phyloP scores from a whole-genome alignment of 805 yeast genomes.

The Kuraishia capsulata region DNA sequence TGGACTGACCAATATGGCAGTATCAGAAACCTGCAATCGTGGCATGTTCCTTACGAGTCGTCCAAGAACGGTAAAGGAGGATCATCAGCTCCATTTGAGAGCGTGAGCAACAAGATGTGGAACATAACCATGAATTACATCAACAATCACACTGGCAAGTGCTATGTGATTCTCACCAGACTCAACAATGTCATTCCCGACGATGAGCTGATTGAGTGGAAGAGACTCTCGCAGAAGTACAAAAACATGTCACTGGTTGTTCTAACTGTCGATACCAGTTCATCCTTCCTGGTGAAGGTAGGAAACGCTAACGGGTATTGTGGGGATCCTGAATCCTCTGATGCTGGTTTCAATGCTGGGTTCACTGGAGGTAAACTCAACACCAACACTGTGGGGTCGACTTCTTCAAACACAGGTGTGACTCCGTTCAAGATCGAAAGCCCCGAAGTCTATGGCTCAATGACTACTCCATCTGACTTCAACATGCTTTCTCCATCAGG shows the following conservation, averaged over 20 bases:
- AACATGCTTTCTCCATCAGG: slow-evolving; percentile 6
- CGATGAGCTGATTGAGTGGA: slow-evolving; percentile 76
- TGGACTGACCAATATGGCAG: slow-evolving; percentile 85
- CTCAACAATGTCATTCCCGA: slow-evolving; percentile 70
- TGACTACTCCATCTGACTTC: slow-evolving; percentile 4
- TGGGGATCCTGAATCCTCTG: not conserved
- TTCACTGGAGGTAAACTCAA: too few relatives aligned
- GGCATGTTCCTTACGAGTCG: slow-evolving; percentile 32
- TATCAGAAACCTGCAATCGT: slow-evolving; percentile 50
- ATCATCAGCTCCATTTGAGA: slow-evolving; percentile 30
- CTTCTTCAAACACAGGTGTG: slow-evolving; percentile 13
- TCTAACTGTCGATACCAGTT: slow-evolving; percentile 51
- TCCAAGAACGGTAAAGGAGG: slow-evolving; percentile 2
- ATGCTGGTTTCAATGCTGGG: not conserved
- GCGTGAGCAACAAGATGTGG: slow-evolving; percentile 63
- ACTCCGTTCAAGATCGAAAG: slow-evolving; percentile 5
- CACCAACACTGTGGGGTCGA: slow-evolving; percentile 16
- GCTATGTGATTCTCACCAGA: slow-evolving; percentile 59
- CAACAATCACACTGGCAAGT: slow-evolving; percentile 37
- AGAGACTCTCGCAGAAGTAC: slow-evolving; percentile 51
- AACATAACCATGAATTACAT: slow-evolving; percentile 40
- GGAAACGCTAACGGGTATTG: too few relatives aligned
- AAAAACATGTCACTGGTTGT: slow-evolving; percentile 56
- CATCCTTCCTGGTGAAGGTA: slow-evolving; percentile 24
- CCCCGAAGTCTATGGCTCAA: slow-evolving; percentile 5